Conservation (phyloP, 371 early-diverging fungal genomes). For the Apophysomyces elegans region DNA sequence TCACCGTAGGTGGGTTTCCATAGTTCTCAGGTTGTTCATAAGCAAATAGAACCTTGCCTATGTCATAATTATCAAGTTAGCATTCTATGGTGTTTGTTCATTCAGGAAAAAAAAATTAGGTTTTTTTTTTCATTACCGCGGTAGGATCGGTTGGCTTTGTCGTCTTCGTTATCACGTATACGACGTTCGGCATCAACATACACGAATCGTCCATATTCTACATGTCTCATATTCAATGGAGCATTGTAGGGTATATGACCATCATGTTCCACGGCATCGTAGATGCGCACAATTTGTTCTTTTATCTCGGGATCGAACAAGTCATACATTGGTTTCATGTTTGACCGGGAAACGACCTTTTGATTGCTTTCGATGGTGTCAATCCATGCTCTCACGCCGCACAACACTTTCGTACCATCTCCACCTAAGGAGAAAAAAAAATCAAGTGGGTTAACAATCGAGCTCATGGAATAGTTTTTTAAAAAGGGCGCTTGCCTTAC, state of each 20-base stretch:
- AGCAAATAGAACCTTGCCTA: neutral
- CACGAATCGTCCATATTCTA: neutral
- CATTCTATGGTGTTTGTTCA: too few species aligned
- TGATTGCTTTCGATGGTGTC: neutral
- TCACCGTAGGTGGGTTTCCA: neutral
- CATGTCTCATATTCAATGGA: neutral
- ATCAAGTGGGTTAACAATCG: too few species aligned
- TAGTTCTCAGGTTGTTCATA: neutral
- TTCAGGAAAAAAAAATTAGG: too few species aligned
- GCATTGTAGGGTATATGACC: neutral
- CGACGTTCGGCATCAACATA: neutral
- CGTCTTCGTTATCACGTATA: neutral
- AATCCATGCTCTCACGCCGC: neutral
- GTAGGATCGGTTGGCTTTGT: neutral
- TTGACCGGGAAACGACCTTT: neutral
- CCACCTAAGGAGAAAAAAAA: neutral
- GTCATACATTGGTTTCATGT: constrained; percentile 3
- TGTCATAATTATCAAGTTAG: neutral
- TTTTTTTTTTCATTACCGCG: neutral
- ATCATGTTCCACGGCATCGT: neutral
- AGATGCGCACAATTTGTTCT: neutral
- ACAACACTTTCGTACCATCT: neutral
- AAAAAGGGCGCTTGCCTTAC: neutral
- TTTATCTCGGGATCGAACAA: neutral
- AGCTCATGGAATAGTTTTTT: too few species aligned